Percentiles rank a stretch among this genome's conserved stretches.
phyloP scores from a whole-genome alignment of 164 flowering plant genomes.

The Aristolochia fimbriata region DNA sequence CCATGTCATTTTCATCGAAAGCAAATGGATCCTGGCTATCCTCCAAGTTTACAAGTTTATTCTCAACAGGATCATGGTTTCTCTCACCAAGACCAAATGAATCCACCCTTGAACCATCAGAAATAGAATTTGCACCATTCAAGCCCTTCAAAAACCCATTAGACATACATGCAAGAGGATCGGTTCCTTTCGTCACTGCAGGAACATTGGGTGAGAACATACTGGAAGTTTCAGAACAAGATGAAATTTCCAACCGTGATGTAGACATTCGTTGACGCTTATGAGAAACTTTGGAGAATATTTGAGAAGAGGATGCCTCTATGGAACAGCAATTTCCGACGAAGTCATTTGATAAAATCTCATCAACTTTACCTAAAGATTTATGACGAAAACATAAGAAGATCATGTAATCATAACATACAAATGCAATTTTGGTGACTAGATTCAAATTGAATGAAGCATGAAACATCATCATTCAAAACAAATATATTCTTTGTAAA shows the following conservation, averaged over 20 bases:
- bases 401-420: not conserved
- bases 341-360: slow-evolving; percentile 20
- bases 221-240: slow-evolving; percentile 30
- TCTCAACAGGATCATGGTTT: slow-evolving; percentile 13
- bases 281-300: slow-evolving; percentile 23
- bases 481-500: too few species aligned
- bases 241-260: slow-evolving; percentile 15
- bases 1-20: slow-evolving; percentile 69
- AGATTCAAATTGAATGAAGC: too few species aligned
- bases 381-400: not conserved
- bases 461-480: too few species aligned
- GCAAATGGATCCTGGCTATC: slow-evolving; percentile 88
- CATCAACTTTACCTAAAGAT: slow-evolving; percentile 31
- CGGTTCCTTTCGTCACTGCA: slow-evolving; percentile 23
- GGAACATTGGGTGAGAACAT: slow-evolving; percentile 19
- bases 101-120: slow-evolving; percentile 22
- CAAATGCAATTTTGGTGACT: too few species aligned
- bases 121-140: slow-evolving; percentile 10
- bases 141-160: slow-evolving; percentile 28
- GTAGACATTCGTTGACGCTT: slow-evolving; percentile 22
- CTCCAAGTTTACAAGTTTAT: slow-evolving; percentile 20
- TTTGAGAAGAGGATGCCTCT: slow-evolving; percentile 20
- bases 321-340: slow-evolving; percentile 20
- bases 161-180: slow-evolving; percentile 33
- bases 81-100: slow-evolving; percentile 15